These are phyloP conservation scores for Eucalyptus caleyi DNA, from an alignment of 345 rosid genomes.

Conservation along the genomic window DNA sequence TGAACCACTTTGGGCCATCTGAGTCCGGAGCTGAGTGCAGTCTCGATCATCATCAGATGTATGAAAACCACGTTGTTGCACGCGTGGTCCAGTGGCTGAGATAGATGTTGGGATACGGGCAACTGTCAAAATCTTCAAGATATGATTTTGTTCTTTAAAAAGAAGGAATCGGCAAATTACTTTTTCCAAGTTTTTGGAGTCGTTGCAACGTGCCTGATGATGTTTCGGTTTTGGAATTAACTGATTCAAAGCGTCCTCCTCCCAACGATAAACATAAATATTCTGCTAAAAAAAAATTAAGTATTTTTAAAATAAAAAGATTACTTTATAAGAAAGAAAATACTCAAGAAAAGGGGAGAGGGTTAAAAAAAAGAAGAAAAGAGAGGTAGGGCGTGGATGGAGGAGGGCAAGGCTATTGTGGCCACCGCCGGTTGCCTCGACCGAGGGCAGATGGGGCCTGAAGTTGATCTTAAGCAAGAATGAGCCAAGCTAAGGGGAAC, in stretches of 20 bases:
- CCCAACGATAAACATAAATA: not conserved
- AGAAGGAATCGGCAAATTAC: not conserved
- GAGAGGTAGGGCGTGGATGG: not conserved
- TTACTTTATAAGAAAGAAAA: not conserved
- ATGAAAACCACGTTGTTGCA: not conserved
- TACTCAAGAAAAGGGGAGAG: not conserved
- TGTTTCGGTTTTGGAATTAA: not conserved
- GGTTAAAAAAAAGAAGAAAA: not conserved
- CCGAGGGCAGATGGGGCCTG: not conserved
- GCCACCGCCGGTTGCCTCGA: not conserved
- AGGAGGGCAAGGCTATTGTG: not conserved
- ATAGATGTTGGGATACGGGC: not conserved
- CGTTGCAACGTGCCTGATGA: not conserved
- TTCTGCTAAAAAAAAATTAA: not conserved
- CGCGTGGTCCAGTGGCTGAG: not conserved
- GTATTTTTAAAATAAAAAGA: not conserved
- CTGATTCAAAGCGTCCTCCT: not conserved
- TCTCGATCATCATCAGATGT: not conserved
- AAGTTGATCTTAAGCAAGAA: not conserved
- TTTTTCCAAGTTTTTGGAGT: not conserved
- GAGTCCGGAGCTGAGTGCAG: not conserved
- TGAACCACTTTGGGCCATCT: not conserved
- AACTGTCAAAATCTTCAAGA: not conserved
- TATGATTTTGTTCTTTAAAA: not conserved
- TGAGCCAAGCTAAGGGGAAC: not conserved